Base-by-base conservation (phyloP, 352 stramenopile species). In the Pythium volutum region DNA sequence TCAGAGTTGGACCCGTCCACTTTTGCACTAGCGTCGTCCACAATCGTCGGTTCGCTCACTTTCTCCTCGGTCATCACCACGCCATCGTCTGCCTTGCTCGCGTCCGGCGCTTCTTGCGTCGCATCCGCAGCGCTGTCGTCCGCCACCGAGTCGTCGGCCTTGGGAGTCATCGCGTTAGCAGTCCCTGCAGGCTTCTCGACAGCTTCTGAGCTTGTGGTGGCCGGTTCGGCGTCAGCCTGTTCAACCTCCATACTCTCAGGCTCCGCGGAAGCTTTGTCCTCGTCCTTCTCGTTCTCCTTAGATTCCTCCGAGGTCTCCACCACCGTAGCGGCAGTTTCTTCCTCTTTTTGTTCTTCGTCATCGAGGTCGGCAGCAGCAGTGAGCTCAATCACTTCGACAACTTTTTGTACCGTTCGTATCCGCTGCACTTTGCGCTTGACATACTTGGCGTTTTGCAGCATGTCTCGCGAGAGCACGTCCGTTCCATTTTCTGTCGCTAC, bases 391-490 rank as follows among this genome's bases (percentile, higher is more conserved):
- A 53, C 25, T 8, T 50, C 22, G 11, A 63, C 36, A n/a, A 45
- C 47, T 49, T 51, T 58, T 22, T n/a, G 45, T 14, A 67, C 53
- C 47, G 57, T 63, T 10, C 56, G 33, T 62, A 53, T 67, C 38
- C 20, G 48, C 33, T 36, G n/a, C 15, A 87, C 59, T 67, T 76
- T 84, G 36, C 75, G 59, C 64, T 79, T 84, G 12, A 87, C 69
- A 27, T 87, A 87, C 53, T 79, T 83, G 11, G 66, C 62, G 43
- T 71, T 61, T 55, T 66, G 14, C 22, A 74, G 33, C 20, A 67
- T 36, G 39, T 71, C 59, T 3, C 55, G 62, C 4, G 55, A 50
- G 10, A 67, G 25, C 1, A 39, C 18, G 23, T 67, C 53, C 9
- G 36, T 41, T 1, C 25, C 26, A 22, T 23, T 53, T 0, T 12